phyloP scores from a whole-genome alignment of 345 rosid genomes.

The Gossypium herbaceum region DNA sequence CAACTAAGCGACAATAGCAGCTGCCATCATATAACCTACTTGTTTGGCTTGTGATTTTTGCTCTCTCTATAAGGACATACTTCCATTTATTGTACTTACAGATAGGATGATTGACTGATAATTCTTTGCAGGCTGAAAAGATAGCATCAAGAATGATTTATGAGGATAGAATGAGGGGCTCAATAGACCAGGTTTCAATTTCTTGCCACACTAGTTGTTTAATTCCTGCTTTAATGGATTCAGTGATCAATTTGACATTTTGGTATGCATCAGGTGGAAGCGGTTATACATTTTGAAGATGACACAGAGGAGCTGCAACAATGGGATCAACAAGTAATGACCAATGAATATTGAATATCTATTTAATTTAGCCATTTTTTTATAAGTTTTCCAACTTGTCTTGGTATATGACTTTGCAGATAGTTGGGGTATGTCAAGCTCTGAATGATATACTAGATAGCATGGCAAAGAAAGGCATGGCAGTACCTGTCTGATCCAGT shows the following conservation, averaged over 20 bases:
- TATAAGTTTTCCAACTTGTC: not conserved
- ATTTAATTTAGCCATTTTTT: not conserved
- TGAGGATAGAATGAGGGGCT: conserved; percentile 51
- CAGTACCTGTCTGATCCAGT: not conserved
- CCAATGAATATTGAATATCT: not conserved
- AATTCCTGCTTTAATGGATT: not conserved
- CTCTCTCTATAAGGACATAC: not conserved
- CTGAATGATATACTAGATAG: conserved; percentile 85
- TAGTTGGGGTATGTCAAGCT: conserved; percentile 88
- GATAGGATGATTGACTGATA: not conserved
- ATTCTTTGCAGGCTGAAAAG: conserved; percentile 76
- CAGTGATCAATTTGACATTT: not conserved
- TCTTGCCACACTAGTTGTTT: not conserved
- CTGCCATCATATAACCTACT: not conserved
- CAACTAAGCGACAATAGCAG: not conserved
- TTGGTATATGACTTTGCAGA: conserved; percentile 37
- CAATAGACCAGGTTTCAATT: conserved; percentile 53
- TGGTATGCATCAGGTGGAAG: conserved; percentile 62
- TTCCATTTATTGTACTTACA: not conserved
- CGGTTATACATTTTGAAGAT: conserved; percentile 94
- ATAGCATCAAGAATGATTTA: conserved; percentile 95
- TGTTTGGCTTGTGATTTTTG: not conserved
- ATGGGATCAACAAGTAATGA: conserved; percentile 93
- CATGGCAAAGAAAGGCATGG: not conserved
- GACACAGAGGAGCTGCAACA: conserved; percentile 90